A percentile compares a stretch with the other conserved stretches of the same genome.
phyloP scores from a whole-genome alignment of 176 grass and related monocot genomes.

The Zizania latifolia region DNA sequence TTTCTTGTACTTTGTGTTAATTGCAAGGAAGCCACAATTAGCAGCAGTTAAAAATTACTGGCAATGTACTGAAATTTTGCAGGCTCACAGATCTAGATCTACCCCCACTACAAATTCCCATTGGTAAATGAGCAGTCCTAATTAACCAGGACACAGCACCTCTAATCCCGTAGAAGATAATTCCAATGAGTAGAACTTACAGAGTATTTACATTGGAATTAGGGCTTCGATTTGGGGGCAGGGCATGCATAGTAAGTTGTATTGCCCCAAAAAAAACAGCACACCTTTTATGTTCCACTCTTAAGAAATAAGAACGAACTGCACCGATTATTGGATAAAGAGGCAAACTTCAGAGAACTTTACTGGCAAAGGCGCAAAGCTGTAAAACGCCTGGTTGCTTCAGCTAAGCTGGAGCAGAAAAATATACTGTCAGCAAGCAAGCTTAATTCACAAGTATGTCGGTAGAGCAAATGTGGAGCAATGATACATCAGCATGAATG shows the following conservation, averaged over 20 bases:
- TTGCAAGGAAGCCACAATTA: constrained; percentile 44
- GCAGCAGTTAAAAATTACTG: constrained; percentile 16
- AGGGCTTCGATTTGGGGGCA: constrained; percentile 48
- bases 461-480: constrained; percentile 17
- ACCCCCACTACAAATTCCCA: constrained; percentile 49
- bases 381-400: constrained; percentile 19
- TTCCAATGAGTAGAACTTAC: constrained; percentile 49
- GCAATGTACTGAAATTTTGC: constrained; percentile 17
- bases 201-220: constrained; percentile 60
- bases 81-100: constrained; percentile 55
- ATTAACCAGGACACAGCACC: constrained; percentile 30
- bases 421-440: background rate
- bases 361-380: constrained; percentile 22
- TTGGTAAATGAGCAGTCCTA: constrained; percentile 59
- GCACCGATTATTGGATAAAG: background rate
- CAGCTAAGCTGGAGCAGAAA: constrained; percentile 17
- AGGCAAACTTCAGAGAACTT: constrained; percentile 19
- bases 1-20: constrained; percentile 49
- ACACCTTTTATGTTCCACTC: constrained; percentile 15
- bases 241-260: constrained; percentile 35
- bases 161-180: constrained; percentile 57
- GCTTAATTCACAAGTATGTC: constrained; percentile 38
- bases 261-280: constrained; percentile 19
- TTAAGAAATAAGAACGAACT: too few species aligned
- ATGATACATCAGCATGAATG: constrained; percentile 33